Base-by-base conservation (phyloP, 176 grass and related monocot genomes). In the Ensete ventricosum region DNA sequence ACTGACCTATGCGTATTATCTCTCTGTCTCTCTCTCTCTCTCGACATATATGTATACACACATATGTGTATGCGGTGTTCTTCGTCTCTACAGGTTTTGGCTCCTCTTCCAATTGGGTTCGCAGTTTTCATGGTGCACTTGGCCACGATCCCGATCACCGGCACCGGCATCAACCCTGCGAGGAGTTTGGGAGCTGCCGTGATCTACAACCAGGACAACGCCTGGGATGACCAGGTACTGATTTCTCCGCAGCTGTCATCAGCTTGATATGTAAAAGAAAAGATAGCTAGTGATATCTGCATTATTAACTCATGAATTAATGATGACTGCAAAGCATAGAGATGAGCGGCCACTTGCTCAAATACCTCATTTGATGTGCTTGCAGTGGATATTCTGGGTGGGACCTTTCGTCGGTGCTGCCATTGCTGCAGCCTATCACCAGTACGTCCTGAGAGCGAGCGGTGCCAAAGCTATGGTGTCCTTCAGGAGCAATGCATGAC, bases 71-170 rank as follows among this genome's bases (percentile, higher is more conserved):
- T 10, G 62, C 21, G 67, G 21, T 1, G 11, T 20, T 68, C 14
- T 22, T 57, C 66, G 79, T 25, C 24, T 25, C 17, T 82, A 52
- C 80, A 96, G 93, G 93, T 96, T 67, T 82, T 96, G 62, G 92
- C 92, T 82, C 92, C 92, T 66, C 93, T 93, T 57, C 93, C 93
- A 50, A 97, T 97, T 11, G 93, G 93, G 48, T 93, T 97, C 76
- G 93, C 93, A 1, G 93, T 96, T 78, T 96, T 96, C 89, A 92
- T 96, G 93, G 93, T 96, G 11, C 93, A 96, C 81, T 52, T 96
- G 52, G 93, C 93, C 57, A 92, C 93, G 9, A 96, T 96, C 77
- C 93, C 93, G 1, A 90, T 96, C 70, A 96, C 93, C 50, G 93
- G 93, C 72, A 96, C 93, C 12, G 93, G 93, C 77, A 96, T 96